These are phyloP conservation scores for Xylariaceae sp. DNA, from an alignment of 2,329 filamentous ascomycete genomes.

Conservation along the genomic window DNA sequence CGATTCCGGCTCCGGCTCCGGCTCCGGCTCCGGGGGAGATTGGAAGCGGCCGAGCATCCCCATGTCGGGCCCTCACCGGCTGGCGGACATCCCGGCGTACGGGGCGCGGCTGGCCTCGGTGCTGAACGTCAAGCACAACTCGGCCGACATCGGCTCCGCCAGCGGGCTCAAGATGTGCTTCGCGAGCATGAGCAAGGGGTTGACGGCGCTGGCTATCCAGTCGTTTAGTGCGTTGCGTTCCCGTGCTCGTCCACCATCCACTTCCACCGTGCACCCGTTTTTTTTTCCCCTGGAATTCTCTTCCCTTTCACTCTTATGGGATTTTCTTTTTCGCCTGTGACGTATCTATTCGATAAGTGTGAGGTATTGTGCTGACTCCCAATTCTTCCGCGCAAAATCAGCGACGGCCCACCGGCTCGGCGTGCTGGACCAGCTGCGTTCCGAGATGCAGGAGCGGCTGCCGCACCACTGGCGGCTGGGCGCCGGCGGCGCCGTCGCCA, in stretches of 20 bases:
- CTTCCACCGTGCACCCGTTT: no score
- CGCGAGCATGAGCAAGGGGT: slow-evolving; percentile 53
- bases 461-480: slow-evolving; percentile 39
- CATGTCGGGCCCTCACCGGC: slow-evolving; percentile 38
- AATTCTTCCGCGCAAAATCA: no score
- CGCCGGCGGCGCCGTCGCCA: slow-evolving; percentile 44
- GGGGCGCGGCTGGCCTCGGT: slow-evolving; percentile 32
- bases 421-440: slow-evolving; percentile 51
- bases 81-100: slow-evolving; percentile 32
- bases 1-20: slow-evolving; percentile 7
- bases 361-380: no score
- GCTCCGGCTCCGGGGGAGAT: slow-evolving; percentile 13
- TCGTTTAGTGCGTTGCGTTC: no score
- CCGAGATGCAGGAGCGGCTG: slow-evolving; percentile 43
- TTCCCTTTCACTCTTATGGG: no score
- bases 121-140: slow-evolving; percentile 44
- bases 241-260: no score
- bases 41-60: slow-evolving; percentile 38
- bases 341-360: no score
- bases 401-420: slow-evolving; percentile 58
- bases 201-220: slow-evolving; percentile 62
- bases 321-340: no score
- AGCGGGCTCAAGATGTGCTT: slow-evolving; percentile 61
- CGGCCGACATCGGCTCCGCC: slow-evolving; percentile 43
- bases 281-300: no score